These are phyloP conservation scores for Luvunga scandens DNA, from an alignment of 345 rosid species.

Conservation along the genomic window DNA sequence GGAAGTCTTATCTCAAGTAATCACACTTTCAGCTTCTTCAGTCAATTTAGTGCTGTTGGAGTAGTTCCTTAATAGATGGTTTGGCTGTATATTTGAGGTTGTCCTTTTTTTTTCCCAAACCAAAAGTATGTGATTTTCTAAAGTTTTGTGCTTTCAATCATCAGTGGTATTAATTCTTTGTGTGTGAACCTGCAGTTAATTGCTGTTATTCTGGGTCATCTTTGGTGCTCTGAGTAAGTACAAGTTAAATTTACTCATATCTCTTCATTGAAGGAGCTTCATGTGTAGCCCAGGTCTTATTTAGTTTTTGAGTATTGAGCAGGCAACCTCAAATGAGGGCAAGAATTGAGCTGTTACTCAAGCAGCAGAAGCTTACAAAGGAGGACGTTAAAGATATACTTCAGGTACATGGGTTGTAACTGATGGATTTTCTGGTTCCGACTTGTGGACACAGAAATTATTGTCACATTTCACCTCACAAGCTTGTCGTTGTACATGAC, in stretches of 20 bases:
- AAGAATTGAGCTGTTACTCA: conserved; percentile 83
- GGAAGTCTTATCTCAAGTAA: background rate
- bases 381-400: conserved; percentile 72
- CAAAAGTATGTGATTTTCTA: background rate
- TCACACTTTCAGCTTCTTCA: background rate
- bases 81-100: background rate
- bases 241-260: background rate
- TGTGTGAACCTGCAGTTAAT: conserved; percentile 58
- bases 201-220: conserved; percentile 82
- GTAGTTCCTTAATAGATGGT: background rate
- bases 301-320: conserved; percentile 6
- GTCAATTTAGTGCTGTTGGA: background rate
- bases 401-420: conserved; percentile 46
- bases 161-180: background rate
- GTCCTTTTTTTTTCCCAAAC: background rate
- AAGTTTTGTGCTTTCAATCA: background rate
- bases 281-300: background rate
- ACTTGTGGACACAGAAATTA: background rate
- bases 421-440: background rate
- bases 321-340: conserved; percentile 79
- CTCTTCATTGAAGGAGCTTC: conserved; percentile 5
- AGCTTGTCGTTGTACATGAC: background rate
- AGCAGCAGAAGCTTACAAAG: conserved; percentile 85
- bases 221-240: conserved; percentile 98
- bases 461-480: background rate